Conservation (phyloP, 139 green algal genomes). For the Micromonas commoda region DNA sequence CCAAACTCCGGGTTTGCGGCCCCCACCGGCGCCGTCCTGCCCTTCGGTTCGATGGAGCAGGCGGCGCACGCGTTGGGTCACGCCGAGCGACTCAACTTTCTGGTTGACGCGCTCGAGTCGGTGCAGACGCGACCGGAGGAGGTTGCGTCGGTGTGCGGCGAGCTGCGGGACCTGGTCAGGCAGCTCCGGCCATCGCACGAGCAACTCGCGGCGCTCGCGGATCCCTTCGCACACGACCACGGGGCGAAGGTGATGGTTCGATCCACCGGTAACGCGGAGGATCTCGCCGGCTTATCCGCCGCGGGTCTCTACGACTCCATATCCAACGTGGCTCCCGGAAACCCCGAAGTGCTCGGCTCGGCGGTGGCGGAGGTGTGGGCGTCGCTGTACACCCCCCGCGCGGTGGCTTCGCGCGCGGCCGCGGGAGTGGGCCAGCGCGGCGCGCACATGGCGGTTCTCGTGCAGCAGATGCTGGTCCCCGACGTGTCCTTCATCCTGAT, state of each 20-base stretch:
- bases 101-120: not conserved
- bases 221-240: not conserved
- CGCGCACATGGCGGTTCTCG: constrained; percentile 82
- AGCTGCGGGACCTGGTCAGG: not conserved
- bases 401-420: constrained; percentile 67
- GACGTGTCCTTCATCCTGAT: constrained; percentile 41
- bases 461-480: constrained; percentile 61
- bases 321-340: constrained; percentile 49
- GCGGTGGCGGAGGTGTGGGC: constrained; percentile 46
- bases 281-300: constrained; percentile 75
- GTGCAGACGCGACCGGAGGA: not conserved
- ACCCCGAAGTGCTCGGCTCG: not conserved
- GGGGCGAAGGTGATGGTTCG: constrained; percentile 54
- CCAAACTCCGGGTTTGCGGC: constrained; percentile 45
- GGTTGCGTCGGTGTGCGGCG: not conserved
- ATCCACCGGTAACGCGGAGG: constrained; percentile 90
- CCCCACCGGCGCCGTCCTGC: constrained; percentile 61
- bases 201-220: not conserved
- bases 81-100: not conserved
- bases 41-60: constrained; percentile 84
- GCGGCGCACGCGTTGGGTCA: not conserved
- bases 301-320: constrained; percentile 93
- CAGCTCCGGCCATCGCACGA: constrained; percentile 9
- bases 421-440: constrained; percentile 56
- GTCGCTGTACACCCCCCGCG: constrained; percentile 77